Conservation (phyloP, 2,329 filamentous ascomycete species). For the Pseudogymnoascus destructans region DNA sequence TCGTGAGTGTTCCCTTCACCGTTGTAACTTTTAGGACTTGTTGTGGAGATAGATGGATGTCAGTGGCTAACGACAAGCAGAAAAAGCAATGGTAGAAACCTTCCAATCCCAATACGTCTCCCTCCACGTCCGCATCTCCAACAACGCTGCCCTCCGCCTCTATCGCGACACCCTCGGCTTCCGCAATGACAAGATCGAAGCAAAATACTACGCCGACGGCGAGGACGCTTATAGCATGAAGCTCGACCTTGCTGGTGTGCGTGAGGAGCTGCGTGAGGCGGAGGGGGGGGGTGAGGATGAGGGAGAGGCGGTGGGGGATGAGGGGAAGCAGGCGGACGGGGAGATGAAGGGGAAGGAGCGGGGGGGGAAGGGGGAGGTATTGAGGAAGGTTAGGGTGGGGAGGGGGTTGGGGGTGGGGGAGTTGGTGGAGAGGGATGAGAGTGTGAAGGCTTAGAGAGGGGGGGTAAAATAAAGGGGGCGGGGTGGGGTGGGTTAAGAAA, state of each 20-base stretch:
- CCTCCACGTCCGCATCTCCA: conserved; percentile 88
- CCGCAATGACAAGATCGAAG: conserved; percentile 71
- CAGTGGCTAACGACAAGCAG: conserved; percentile 30
- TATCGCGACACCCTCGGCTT: conserved; percentile 91
- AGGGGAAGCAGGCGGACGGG: conserved; percentile 37
- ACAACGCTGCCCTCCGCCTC: conserved; percentile 77
- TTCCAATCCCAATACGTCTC: conserved; percentile 87
- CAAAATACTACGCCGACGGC: conserved; percentile 92
- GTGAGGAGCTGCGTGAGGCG: conserved; percentile 34
- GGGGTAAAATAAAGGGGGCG: too few relatives aligned
- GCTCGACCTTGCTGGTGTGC: conserved; percentile 56
- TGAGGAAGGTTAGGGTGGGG: conserved; percentile 71
- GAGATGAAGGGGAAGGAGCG: conserved; percentile 48
- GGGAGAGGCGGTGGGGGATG: conserved; percentile 56
- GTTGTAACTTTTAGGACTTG: too few relatives aligned
- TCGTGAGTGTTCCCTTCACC: conserved; percentile 55
- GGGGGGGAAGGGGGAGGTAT: conserved; percentile 39
- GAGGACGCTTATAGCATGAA: conserved; percentile 94
- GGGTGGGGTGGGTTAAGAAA: too few relatives aligned
- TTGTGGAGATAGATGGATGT: background rate
- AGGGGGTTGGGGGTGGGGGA: conserved; percentile 26
- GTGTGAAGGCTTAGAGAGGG: too few relatives aligned
- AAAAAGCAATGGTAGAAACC: conserved; percentile 93
- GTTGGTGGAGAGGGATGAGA: background rate
- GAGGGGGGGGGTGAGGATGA: conserved; percentile 40